A percentile compares a stretch with the other conserved stretches of the same genome.
Evolutionary conservation across 352 stramenopile genomes (phyloP).

Genomic region (Aphanomyces astaci): DNA sequence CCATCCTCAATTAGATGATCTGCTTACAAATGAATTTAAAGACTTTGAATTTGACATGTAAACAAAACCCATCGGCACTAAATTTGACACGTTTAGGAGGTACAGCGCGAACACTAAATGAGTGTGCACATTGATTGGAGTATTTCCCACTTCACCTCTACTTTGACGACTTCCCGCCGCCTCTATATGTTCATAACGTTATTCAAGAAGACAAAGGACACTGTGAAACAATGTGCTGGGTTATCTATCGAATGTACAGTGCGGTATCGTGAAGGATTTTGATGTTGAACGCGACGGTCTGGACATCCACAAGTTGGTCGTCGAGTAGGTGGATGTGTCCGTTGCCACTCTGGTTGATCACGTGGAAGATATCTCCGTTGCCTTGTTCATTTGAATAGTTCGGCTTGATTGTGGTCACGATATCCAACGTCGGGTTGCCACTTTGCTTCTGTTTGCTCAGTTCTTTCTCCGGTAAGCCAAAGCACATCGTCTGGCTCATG

Average conservation of each 20-base stretch:
- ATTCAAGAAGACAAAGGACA: neutral
- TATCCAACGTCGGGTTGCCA: neutral
- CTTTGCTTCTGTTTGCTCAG: neutral
- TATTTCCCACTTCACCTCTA: neutral
- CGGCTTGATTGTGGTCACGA: neutral
- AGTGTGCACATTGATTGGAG: neutral
- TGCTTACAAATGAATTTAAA: too few relatives aligned
- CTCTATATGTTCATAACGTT: neutral
- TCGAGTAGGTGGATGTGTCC: constrained; percentile 10
- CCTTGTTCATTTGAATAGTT: neutral
- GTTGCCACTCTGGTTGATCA: neutral
- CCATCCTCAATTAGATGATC: too few relatives aligned
- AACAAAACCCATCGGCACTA: too few relatives aligned
- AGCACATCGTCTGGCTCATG: constrained; percentile 14
- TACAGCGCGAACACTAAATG: too few relatives aligned
- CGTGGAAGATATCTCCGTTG: too few relatives aligned
- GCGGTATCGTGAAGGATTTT: neutral
- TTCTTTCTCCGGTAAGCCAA: constrained; percentile 9
- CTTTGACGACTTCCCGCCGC: neutral
- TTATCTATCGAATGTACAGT: too few relatives aligned
- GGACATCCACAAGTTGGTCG: neutral
- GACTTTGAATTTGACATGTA: too few relatives aligned
- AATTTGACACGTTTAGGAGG: too few relatives aligned
- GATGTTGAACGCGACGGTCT: neutral
- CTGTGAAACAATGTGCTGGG: neutral